phyloP scores from a whole-genome alignment of 257 asterid species.

The Avicennia marina region DNA sequence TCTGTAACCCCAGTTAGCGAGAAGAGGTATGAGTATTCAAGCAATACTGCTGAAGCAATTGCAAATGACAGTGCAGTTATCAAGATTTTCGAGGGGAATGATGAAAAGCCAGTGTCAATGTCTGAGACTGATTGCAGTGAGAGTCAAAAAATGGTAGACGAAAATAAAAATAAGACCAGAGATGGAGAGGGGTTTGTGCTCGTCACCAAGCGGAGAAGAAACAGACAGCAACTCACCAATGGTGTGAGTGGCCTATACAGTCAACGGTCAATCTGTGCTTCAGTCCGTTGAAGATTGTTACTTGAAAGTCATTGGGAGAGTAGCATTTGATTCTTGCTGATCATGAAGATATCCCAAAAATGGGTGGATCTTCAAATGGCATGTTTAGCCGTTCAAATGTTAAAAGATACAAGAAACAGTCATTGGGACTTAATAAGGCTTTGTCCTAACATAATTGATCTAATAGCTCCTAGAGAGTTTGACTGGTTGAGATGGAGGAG shows the following conservation, averaged over 20 bases:
- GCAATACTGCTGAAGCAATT: constrained; percentile 63
- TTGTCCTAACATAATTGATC: no score
- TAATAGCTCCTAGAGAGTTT: no score
- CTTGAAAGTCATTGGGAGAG: background rate
- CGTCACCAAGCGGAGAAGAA: constrained; percentile 82
- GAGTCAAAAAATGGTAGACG: background rate
- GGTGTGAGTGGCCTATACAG: constrained; percentile 62
- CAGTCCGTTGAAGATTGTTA: constrained; percentile 57
- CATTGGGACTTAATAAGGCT: no score
- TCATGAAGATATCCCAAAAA: background rate
- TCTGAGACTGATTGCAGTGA: background rate
- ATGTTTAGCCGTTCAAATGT: background rate
- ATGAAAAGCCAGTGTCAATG: constrained; percentile 26
- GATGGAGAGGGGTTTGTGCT: constrained; percentile 92
- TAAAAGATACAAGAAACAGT: no score
- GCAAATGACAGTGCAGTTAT: constrained; percentile 77
- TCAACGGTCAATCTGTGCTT: constrained; percentile 83
- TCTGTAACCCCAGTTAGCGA: constrained; percentile 30
- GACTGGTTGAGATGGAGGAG: no score
- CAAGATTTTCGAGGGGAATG: constrained; percentile 57
- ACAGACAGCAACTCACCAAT: constrained; percentile 65
- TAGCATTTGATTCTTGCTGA: background rate
- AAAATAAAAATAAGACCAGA: constrained; percentile 20
- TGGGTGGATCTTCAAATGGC: background rate
- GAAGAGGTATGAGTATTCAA: constrained; percentile 45